Evolutionary conservation across 2,329 filamentous ascomycete genomes (phyloP).

Genomic region (Bertia moriformis): DNA sequence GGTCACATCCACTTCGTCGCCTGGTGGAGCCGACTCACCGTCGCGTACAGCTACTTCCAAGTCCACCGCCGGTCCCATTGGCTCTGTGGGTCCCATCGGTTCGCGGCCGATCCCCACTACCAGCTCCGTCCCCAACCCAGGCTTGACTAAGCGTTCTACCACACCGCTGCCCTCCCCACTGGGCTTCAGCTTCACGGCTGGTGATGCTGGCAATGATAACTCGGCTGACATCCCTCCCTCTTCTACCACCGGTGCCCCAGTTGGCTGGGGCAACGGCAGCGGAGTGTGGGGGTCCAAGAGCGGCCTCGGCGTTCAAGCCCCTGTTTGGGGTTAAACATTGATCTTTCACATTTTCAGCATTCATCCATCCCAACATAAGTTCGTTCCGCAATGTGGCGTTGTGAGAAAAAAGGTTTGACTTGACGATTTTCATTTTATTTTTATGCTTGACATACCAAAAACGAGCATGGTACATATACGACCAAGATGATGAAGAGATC

Average conservation of each 20-base stretch:
- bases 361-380: too few relatives aligned
- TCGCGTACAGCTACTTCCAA: conserved; percentile 52
- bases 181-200: conserved; percentile 53
- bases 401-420: too few relatives aligned
- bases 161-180: conserved; percentile 85
- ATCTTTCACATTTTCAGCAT: too few relatives aligned
- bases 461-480: neutral
- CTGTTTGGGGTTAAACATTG: conserved; percentile 81
- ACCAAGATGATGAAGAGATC: neutral
- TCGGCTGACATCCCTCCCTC: conserved; percentile 44
- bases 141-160: conserved; percentile 67
- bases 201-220: conserved; percentile 35
- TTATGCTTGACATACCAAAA: neutral
- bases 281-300: conserved; percentile 58
- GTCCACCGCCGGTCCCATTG: conserved; percentile 14
- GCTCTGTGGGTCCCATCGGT: conserved; percentile 71
- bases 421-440: neutral
- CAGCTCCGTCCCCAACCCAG: conserved; percentile 38
- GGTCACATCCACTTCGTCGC: conserved; percentile 75
- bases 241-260: conserved; percentile 27
- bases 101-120: conserved; percentile 58
- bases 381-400: neutral
- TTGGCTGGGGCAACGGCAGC: conserved; percentile 59
- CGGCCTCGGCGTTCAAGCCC: conserved; percentile 73
- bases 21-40: conserved; percentile 45